Evolutionary conservation across 441 rosid genomes (phyloP), one percentile per base, ranked within the genome.

Genomic region (Gossypium davidsonii): DNA sequence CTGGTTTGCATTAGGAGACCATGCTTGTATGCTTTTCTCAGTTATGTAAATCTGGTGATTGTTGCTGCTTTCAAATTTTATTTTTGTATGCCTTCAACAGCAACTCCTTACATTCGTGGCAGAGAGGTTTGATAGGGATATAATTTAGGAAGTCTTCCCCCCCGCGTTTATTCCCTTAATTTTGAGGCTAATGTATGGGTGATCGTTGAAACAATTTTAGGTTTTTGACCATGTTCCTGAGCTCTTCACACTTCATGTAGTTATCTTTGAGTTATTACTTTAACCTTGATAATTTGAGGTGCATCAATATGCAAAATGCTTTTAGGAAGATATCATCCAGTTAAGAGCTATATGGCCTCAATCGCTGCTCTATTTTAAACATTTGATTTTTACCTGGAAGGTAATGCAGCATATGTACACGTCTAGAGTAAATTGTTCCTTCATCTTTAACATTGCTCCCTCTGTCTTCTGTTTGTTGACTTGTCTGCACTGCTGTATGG

Each of bases 241-340:
- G 73, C 75, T 78, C 59, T 48, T 76, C 70, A 53, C 23, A 55
- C 74, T 52, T 52, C 57, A 1, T 5, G 12, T 85, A 83, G 88
- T 85, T 59, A 46, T 79, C 73, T 80, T 66, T 80, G 76, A 75
- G 71, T 73, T 77, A 65, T 85, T 77, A 77, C 81, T 87, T 84
- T 79, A 85, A 83, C 82, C 80, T 85, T 83, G 83, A 89, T 82
- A 82, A 74, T 68, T 34, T 76, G 96, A 82, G 84, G 88, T 85
- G 85, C 88, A 82, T 88, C 93, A 84, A 87, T 90, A 80, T 83
- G 88, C 90, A 87, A 92, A 88, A 80, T 89, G 92, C 97, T 88
- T 93, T 90, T 86, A 91, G 87, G 96, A 94, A 93, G 97, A 87
- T 83, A 86, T 89, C 89, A 52, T 82, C 88, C 90, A 81, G 89